These are phyloP conservation scores for Penstemon eatonii DNA, from an alignment of 257 asterid genomes.

Conservation along the genomic window DNA sequence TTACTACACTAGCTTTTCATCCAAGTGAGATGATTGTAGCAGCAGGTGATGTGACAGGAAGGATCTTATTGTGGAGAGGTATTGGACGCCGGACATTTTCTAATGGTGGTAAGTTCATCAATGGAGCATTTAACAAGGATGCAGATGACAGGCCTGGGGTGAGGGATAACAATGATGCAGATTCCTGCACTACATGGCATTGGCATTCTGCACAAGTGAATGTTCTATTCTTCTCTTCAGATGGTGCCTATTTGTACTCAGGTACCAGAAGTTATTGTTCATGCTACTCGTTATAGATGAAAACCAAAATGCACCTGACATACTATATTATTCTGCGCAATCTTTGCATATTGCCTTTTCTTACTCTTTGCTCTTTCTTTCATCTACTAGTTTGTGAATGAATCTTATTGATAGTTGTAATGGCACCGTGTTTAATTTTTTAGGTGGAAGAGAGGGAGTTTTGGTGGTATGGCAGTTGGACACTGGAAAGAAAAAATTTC, in stretches of 20 bases:
- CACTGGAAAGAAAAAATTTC: conserved; percentile 82
- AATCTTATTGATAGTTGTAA: conserved; percentile 18
- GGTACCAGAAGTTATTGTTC: conserved; percentile 45
- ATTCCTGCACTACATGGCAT: conserved; percentile 92
- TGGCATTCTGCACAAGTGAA: conserved; percentile 94
- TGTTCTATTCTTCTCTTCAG: conserved; percentile 83
- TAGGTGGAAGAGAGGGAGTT: conserved; percentile 98
- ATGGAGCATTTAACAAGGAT: conserved; percentile 38
- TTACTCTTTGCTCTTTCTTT: conserved; percentile 8
- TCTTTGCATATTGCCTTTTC: background rate
- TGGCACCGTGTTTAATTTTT: conserved; percentile 22
- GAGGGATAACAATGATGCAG: conserved; percentile 72
- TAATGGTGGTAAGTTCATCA: conserved; percentile 29
- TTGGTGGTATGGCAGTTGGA: conserved; percentile 96
- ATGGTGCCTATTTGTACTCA: conserved; percentile 92
- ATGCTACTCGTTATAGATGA: conserved; percentile 16
- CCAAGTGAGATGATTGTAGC: conserved; percentile 78
- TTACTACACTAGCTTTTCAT: conserved; percentile 85
- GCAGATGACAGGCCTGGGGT: conserved; percentile 83
- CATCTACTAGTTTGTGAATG: conserved; percentile 8
- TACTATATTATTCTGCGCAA: conserved; percentile 2
- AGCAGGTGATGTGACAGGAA: conserved; percentile 94
- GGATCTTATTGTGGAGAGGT: conserved; percentile 91
- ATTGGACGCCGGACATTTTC: conserved; percentile 55
- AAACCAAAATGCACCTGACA: conserved; percentile 15